Percentiles rank a stretch among this genome's conserved stretches.
phyloP scores from a whole-genome alignment of 257 asterid species.

The Plantago major region DNA sequence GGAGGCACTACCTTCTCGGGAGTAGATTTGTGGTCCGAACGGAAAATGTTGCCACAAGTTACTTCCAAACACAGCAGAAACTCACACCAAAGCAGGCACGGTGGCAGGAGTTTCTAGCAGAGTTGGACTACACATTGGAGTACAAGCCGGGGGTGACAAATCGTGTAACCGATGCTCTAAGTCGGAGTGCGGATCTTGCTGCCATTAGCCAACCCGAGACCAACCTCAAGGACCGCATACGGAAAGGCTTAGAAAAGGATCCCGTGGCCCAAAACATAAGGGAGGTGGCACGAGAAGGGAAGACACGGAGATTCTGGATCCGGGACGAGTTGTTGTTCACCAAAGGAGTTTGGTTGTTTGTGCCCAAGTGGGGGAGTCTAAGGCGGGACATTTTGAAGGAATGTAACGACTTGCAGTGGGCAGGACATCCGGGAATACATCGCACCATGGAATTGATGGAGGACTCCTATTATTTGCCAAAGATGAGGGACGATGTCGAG shows the following conservation, averaged over 20 bases:
- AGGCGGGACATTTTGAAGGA: background rate
- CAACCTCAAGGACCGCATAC: too few species aligned
- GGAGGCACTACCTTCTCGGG: slow-evolving; percentile 4
- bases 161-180: background rate
- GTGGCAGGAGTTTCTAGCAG: background rate
- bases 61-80: background rate
- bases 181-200: background rate
- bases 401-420: background rate
- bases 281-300: background rate
- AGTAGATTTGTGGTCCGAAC: background rate
- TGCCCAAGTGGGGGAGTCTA: background rate
- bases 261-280: background rate
- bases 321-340: background rate
- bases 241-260: background rate
- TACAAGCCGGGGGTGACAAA: background rate
- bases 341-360: background rate
- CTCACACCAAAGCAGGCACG: background rate
- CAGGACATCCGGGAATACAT: background rate
- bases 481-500: background rate
- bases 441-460: background rate
- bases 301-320: background rate
- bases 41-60: background rate
- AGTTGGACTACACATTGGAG: background rate
- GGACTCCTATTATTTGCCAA: background rate
- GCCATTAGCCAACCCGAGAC: too few species aligned